Conservation (phyloP, 192 early-diverging fungal genomes). For the Gigaspora rosea region DNA sequence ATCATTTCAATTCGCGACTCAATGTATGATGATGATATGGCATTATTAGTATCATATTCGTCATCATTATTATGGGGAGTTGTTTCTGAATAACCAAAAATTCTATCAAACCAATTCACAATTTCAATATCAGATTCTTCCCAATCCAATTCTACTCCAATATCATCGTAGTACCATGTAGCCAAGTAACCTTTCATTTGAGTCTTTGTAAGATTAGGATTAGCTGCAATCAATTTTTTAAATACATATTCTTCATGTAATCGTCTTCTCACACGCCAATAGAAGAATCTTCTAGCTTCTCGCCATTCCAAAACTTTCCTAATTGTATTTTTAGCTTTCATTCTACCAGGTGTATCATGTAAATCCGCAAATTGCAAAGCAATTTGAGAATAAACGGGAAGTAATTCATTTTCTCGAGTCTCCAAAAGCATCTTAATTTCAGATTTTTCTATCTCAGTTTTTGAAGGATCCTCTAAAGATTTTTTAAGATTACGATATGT, state of each 20-base stretch:
- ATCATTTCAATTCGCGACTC: constrained; percentile 1
- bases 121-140: constrained; percentile 61
- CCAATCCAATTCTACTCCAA: constrained; percentile 44
- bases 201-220: constrained; percentile 50
- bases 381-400: constrained; percentile 92
- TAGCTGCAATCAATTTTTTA: constrained; percentile 54
- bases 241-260: constrained; percentile 79
- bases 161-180: constrained; percentile 70
- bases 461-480: constrained; percentile 52
- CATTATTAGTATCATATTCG: not conserved
- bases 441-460: constrained; percentile 62
- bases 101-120: constrained; percentile 64
- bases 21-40: not conserved
- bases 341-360: constrained; percentile 93
- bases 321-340: constrained; percentile 93
- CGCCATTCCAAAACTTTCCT: constrained; percentile 78
- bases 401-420: constrained; percentile 79
- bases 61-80: not conserved
- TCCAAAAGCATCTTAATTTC: constrained; percentile 72
- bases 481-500: constrained; percentile 75
- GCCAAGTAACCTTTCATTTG: constrained; percentile 53
- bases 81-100: constrained; percentile 12
- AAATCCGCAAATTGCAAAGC: constrained; percentile 97
- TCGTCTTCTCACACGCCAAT: constrained; percentile 86
- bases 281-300: constrained; percentile 83